These are phyloP conservation scores for Amylostereum areolatum DNA, from an alignment of 1,284 basidiomycete species.

Conservation along the genomic window DNA sequence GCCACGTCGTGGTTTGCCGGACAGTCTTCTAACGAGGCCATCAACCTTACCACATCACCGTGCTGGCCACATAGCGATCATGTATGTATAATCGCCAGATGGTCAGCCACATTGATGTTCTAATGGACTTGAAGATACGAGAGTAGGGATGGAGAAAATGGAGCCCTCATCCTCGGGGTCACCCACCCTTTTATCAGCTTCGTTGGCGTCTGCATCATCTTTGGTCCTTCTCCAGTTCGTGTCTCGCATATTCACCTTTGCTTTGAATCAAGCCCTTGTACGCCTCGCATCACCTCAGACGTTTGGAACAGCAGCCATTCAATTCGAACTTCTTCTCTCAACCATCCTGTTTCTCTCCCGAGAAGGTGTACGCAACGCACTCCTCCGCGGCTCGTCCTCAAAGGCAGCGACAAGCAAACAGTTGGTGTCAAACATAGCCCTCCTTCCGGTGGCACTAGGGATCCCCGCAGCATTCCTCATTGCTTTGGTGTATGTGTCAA, in stretches of 20 bases:
- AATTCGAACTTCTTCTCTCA: conserved; percentile 82
- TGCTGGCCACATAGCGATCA: no score
- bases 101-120: no score
- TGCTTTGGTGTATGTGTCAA: conserved; percentile 21
- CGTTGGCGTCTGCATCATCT: conserved; percentile 63
- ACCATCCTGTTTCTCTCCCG: conserved; percentile 90
- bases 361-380: conserved; percentile 84
- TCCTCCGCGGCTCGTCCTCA: conserved; percentile 41
- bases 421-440: neutral
- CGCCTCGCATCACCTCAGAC: conserved; percentile 81
- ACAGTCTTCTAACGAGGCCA: no score
- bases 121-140: no score
- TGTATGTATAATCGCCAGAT: no score
- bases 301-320: conserved; percentile 83
- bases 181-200: conserved; percentile 14
- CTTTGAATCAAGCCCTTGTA: conserved; percentile 83
- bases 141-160: no score
- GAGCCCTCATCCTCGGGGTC: no score
- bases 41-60: no score
- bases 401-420: neutral
- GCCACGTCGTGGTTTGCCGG: no score
- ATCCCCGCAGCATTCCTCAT: conserved; percentile 23
- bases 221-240: conserved; percentile 84
- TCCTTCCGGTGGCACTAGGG: conserved; percentile 24
- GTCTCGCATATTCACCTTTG: conserved; percentile 81